These are phyloP conservation scores for Talaromyces sp. DNA, from an alignment of 2,329 filamentous ascomycete species.

Conservation along the genomic window DNA sequence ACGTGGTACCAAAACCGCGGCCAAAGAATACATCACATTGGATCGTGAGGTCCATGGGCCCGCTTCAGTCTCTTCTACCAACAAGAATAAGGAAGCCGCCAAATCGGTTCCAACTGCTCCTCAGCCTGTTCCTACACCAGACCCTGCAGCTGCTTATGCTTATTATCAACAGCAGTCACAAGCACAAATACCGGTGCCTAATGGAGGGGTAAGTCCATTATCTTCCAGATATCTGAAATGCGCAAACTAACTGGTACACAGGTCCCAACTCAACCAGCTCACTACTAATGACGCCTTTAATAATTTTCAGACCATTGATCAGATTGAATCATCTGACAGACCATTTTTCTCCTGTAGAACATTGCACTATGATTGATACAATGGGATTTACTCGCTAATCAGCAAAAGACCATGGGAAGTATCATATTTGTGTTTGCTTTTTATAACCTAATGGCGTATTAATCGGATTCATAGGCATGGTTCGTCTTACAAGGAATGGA, in stretches of 20 bases:
- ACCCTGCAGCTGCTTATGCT: conserved; percentile 16
- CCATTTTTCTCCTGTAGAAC: conserved; percentile 14
- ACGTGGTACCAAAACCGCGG: conserved; percentile 72
- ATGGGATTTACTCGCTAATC: neutral
- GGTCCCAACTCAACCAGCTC: conserved; percentile 7
- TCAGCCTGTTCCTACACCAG: conserved; percentile 17
- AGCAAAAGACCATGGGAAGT: neutral
- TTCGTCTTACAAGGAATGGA: conserved; percentile 7
- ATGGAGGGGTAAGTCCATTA: conserved; percentile 14
- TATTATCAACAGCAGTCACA: conserved; percentile 17
- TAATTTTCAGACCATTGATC: neutral
- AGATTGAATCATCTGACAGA: neutral
- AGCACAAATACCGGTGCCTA: conserved; percentile 3
- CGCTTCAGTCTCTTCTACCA: conserved; percentile 33
- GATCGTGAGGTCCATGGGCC: conserved; percentile 81
- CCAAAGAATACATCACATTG: conserved; percentile 77
- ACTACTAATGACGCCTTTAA: conserved; percentile 12
- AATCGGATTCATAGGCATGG: conserved; percentile 6
- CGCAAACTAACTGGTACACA: neutral
- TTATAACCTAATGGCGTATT: conserved; percentile 10
- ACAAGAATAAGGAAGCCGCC: conserved; percentile 26
- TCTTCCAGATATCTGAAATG: neutral
- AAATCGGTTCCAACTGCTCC: conserved; percentile 21
- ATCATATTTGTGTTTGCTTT: neutral
- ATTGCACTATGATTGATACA: conserved; percentile 11